These are phyloP conservation scores for Lachancea waltii DNA, from an alignment of 805 yeast genomes.

Conservation along the genomic window DNA sequence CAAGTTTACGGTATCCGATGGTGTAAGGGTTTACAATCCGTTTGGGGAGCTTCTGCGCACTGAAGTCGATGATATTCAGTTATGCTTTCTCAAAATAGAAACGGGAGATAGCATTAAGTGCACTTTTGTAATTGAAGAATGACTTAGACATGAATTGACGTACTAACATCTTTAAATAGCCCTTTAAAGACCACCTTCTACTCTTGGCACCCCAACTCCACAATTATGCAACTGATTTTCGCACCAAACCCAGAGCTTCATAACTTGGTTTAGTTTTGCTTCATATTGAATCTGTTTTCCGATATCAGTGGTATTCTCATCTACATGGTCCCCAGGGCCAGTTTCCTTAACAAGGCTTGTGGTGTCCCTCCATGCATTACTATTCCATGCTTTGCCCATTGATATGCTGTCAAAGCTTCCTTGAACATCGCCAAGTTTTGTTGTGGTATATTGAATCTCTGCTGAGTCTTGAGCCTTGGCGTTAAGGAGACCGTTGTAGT, in stretches of 20 bases:
- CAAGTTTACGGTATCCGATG: conserved; percentile 27
- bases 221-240: conserved; percentile 44
- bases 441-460: conserved; percentile 10
- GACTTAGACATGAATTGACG: not conserved
- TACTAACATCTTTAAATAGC: not conserved
- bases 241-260: conserved; percentile 59
- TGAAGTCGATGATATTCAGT: conserved; percentile 38
- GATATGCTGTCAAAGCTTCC: conserved; percentile 8
- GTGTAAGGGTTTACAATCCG: conserved; percentile 34
- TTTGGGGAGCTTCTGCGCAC: conserved; percentile 25
- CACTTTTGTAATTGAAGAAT: conserved; percentile 23
- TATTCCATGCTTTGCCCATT: conserved; percentile 6
- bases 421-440: conserved; percentile 10
- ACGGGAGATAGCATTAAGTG: conserved; percentile 46
- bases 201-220: conserved; percentile 33
- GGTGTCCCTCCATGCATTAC: conserved; percentile 15
- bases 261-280: conserved; percentile 43
- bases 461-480: conserved; percentile 14
- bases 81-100: conserved; percentile 46
- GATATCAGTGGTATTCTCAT: conserved; percentile 2
- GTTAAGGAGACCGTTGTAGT: conserved; percentile 13
- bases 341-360: conserved; percentile 10
- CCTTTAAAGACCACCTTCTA: conserved; percentile 18
- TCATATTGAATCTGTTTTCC: conserved; percentile 19
- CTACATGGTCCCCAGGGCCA: not conserved